Conservation (phyloP, 2,329 filamentous ascomycete species). For the Calonectria ilicicola region DNA sequence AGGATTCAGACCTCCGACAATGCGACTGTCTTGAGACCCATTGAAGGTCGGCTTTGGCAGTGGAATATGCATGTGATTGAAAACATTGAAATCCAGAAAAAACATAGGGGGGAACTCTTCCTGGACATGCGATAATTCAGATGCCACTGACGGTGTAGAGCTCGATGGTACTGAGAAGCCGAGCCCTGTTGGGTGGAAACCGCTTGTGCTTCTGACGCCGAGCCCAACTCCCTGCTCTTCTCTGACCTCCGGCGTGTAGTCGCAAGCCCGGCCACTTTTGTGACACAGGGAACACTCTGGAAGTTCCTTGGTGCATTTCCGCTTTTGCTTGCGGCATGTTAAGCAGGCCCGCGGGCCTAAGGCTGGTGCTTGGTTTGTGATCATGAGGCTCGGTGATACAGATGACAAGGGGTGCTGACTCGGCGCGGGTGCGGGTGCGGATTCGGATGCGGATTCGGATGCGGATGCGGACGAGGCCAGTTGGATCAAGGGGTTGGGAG, state of each 20-base stretch:
- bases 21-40: not conserved
- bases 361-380: not conserved
- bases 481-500: too few relatives aligned
- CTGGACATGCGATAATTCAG: too few relatives aligned
- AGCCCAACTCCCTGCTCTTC: too few relatives aligned
- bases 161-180: not conserved
- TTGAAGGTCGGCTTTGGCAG: not conserved
- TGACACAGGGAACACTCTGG: conserved; percentile 5
- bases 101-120: not conserved
- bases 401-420: too few relatives aligned
- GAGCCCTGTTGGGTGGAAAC: not conserved
- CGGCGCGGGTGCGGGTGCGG: too few relatives aligned
- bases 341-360: not conserved
- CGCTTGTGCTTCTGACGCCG: too few relatives aligned
- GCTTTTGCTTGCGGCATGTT: conserved; percentile 16
- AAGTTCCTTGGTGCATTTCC: conserved; percentile 13
- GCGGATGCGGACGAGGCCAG: too few relatives aligned
- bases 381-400: too few relatives aligned
- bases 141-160: too few relatives aligned
- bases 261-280: not conserved
- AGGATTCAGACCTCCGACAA: not conserved
- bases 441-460: too few relatives aligned
- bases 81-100: conserved; percentile 1
- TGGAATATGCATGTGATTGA: not conserved
- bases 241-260: not conserved